Evolutionary conservation across 2,329 filamentous ascomycete genomes (phyloP), one percentile per base, ranked within the genome.

Genomic region (Colletotrichum plurivorum): DNA sequence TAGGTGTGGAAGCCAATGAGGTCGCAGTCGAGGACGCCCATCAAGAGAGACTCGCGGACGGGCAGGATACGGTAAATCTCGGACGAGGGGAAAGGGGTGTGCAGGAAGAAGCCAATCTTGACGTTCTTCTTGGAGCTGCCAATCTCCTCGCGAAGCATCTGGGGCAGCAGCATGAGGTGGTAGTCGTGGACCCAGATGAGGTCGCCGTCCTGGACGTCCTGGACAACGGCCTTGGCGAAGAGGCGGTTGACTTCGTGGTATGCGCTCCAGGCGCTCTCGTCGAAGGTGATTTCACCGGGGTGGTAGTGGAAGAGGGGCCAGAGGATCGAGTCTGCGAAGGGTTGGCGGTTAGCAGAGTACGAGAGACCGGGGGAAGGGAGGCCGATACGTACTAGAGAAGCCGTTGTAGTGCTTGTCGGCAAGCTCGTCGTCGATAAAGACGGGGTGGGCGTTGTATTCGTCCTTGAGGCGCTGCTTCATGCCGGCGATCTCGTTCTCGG

Each of bases 261-360:
- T 60, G 94, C 95, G 25, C 91, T 88, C 96, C 96, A 99, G 4
- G 94, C 93, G 49, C 92, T 92, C 83, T 98, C 95, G 83, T 98
- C 95, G 80, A 98, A 98, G 52, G 94, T 97, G 75, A 98, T 98
- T 85, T 98, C 95, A 78, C 95, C 95, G 58, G 96, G 95, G 81
- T 99, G 96, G 83, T 98, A 98, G 84, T 98, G 96, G 85, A 99
- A 97, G 46, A 99, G 90, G 3, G 96, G 96, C 96, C 96, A 99
- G 70, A 99, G 91, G 79, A 98, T 98, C 8, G 94, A 97, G 82
- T 99, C 94, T 95, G 73, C 12, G 22, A 15, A 36, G 22, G 10
- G 41, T 36, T 2, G 31, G 5, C 5, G n/a, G 45, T 71, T 22
- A 71, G 70, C 52, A 27, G 43, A 36, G 8, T 12, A 9, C 31